These are phyloP conservation scores for Tricholoma hemisulphureum DNA, from an alignment of 768 basidiomycete species.

Conservation along the genomic window DNA sequence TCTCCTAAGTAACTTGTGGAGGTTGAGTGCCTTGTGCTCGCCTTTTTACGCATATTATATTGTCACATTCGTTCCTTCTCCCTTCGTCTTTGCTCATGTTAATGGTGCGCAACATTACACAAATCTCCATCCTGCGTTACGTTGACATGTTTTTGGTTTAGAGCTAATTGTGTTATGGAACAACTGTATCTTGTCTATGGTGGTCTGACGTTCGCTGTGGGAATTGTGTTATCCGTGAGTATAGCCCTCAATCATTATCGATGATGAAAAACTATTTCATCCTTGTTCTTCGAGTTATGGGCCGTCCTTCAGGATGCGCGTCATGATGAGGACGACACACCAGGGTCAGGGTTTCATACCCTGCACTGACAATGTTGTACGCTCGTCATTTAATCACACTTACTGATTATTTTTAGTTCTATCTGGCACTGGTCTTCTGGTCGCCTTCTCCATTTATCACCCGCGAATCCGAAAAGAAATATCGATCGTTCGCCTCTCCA, in stretches of 20 bases:
- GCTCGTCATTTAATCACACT: slow-evolving; percentile 4
- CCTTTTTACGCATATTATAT: neutral
- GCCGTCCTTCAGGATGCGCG: slow-evolving; percentile 49
- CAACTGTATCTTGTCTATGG: slow-evolving; percentile 35
- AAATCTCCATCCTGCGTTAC: neutral
- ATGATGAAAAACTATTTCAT: slow-evolving; percentile 72
- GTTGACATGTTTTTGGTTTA: neutral
- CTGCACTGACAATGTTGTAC: slow-evolving; percentile 33
- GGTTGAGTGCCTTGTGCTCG: neutral
- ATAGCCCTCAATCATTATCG: neutral
- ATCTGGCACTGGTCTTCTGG: slow-evolving; percentile 68
- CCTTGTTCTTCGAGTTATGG: slow-evolving; percentile 91
- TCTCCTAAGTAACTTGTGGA: no score
- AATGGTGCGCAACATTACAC: no score
- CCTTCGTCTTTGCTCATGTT: slow-evolving; percentile 11
- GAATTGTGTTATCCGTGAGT: slow-evolving; percentile 40
- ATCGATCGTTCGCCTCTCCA: slow-evolving; percentile 55
- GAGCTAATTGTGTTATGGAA: slow-evolving; percentile 22
- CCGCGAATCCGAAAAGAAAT: slow-evolving; percentile 65
- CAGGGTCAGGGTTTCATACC: slow-evolving; percentile 48
- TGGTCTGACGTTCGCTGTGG: slow-evolving; percentile 30
- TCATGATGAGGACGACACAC: slow-evolving; percentile 62
- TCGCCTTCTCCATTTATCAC: slow-evolving; percentile 69
- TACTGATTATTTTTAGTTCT: slow-evolving; percentile 48
- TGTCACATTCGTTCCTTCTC: neutral